These are phyloP conservation scores for Nicotiana otophora DNA, from an alignment of 257 asterid species.

Conservation along the genomic window DNA sequence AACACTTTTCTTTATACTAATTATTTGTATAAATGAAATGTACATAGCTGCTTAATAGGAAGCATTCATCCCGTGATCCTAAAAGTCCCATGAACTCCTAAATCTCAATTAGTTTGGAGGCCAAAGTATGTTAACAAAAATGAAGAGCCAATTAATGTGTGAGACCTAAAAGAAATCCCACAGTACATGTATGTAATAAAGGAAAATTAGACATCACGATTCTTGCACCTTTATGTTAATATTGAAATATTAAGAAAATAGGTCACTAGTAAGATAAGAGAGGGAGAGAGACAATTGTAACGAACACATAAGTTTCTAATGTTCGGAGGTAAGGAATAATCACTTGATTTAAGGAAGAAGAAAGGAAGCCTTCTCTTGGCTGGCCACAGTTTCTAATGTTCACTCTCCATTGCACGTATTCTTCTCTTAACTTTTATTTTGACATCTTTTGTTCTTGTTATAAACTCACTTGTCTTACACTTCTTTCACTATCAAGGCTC, in stretches of 20 bases:
- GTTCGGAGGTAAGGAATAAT: constrained; percentile 48
- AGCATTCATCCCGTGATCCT: no score
- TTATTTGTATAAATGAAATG: no score
- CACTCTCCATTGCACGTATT: constrained; percentile 43
- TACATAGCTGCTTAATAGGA: no score
- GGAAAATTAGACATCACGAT: background rate
- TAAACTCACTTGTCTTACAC: background rate
- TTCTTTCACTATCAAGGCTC: background rate
- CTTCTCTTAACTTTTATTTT: constrained; percentile 18
- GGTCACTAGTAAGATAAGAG: background rate
- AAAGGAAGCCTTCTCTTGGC: constrained; percentile 38
- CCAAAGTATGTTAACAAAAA: no score
- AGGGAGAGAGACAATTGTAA: background rate
- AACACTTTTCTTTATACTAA: no score
- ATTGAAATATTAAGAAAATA: background rate
- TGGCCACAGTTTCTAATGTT: background rate
- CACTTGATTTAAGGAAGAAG: constrained; percentile 40
- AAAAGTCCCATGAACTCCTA: no score
- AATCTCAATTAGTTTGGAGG: no score
- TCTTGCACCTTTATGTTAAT: background rate
- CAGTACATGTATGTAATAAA: no score
- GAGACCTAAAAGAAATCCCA: no score
- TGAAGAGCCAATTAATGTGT: no score
- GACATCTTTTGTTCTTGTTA: background rate
- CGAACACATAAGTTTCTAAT: background rate